phyloP scores from a whole-genome alignment of 495 filamentous ascomycete species.

The Trichocladium antarcticum region DNA sequence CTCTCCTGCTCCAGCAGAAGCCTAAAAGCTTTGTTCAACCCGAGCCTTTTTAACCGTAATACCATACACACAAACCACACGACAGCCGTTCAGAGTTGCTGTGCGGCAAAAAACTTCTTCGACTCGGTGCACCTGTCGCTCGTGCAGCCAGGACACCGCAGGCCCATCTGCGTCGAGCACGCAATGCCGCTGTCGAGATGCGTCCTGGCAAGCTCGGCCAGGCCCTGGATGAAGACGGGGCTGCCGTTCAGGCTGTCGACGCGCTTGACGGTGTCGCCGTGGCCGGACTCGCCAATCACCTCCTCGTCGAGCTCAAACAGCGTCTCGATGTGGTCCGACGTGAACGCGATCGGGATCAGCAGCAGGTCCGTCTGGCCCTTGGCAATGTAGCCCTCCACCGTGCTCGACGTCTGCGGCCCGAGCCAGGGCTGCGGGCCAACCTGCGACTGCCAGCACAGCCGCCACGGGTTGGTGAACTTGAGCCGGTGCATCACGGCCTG shows the following conservation, averaged over 20 bases:
- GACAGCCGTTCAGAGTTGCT: constrained; percentile 16
- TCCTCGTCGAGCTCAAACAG: constrained; percentile 92
- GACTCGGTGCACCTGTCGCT: constrained; percentile 82
- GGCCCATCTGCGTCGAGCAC: constrained; percentile 68
- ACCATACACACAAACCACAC: neutral
- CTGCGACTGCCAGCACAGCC: constrained; percentile 96
- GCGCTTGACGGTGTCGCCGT: constrained; percentile 69
- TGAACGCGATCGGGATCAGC: constrained; percentile 94
- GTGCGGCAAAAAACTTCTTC: constrained; percentile 80
- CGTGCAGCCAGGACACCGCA: constrained; percentile 89
- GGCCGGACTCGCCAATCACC: constrained; percentile 81
- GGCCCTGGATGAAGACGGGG: constrained; percentile 78
- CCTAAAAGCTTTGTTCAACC: neutral
- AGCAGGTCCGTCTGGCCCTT: constrained; percentile 86
- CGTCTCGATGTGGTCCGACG: constrained; percentile 97
- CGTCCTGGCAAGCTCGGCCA: constrained; percentile 72
- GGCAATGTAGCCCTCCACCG: constrained; percentile 78
- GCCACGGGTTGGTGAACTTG: constrained; percentile 75
- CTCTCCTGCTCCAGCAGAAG: neutral
- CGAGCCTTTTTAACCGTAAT: neutral
- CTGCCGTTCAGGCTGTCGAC: constrained; percentile 89
- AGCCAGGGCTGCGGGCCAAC: constrained; percentile 94
- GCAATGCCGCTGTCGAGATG: constrained; percentile 62
- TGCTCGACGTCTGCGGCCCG: constrained; percentile 81
- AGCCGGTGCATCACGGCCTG: constrained; percentile 91